phyloP scores from a whole-genome alignment of 2,329 filamentous ascomycete species.

The Aspergillus ochraceus region DNA sequence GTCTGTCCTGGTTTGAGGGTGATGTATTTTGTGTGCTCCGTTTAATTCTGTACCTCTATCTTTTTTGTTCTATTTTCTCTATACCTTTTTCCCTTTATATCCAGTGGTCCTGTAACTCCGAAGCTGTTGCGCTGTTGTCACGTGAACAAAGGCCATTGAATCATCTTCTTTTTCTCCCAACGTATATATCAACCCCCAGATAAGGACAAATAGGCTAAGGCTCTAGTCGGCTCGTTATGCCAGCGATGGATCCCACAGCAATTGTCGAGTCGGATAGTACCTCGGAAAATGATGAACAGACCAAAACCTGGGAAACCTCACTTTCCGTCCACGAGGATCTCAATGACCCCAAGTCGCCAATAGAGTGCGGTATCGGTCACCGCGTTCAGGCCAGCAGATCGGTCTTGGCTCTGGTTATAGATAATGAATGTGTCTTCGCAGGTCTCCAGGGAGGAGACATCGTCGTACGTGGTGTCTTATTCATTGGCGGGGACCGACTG shows the following conservation, averaged over 20 bases:
- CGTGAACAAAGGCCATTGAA: constrained; percentile 3
- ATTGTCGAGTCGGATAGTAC: constrained; percentile 32
- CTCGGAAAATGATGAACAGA: constrained; percentile 38
- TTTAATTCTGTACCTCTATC: background rate
- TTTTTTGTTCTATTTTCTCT: background rate
- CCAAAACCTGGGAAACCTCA: constrained; percentile 29
- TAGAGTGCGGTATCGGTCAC: constrained; percentile 43
- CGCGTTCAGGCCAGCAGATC: constrained; percentile 44
- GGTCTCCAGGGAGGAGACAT: constrained; percentile 94
- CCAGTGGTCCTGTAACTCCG: background rate
- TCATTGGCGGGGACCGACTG: constrained; percentile 5
- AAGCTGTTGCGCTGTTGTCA: constrained; percentile 1
- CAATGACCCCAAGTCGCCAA: constrained; percentile 19
- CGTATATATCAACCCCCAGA: background rate
- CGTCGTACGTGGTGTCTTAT: constrained; percentile 51
- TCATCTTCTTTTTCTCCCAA: background rate
- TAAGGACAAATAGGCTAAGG: constrained; percentile 22
- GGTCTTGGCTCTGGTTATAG: constrained; percentile 74
- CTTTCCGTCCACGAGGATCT: constrained; percentile 21
- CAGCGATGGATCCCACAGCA: constrained; percentile 33
- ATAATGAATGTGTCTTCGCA: constrained; percentile 79
- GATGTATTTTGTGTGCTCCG: background rate
- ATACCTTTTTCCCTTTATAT: background rate
- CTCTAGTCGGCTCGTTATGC: constrained; percentile 14
- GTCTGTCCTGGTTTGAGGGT: background rate